Conservation (phyloP, 805 yeast genomes). For the Zygosaccharomyces kombuchaensis region DNA sequence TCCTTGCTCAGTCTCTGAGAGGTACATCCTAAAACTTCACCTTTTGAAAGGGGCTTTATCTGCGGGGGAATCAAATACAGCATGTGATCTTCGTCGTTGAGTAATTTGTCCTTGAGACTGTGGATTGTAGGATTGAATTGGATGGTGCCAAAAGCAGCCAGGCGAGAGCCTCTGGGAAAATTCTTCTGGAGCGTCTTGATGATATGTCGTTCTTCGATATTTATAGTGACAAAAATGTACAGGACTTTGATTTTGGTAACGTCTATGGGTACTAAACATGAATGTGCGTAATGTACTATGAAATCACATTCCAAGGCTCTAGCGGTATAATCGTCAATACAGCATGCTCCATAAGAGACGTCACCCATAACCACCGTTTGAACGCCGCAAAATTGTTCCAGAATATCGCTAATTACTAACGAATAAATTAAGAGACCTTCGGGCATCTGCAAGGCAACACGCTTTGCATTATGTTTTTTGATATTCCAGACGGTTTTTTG, state of each 20-base stretch:
- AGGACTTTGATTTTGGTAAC: slow-evolving; percentile 84
- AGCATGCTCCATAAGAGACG: slow-evolving; percentile 97
- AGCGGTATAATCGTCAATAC: slow-evolving; percentile 96
- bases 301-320: slow-evolving; percentile 89
- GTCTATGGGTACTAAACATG: slow-evolving; percentile 93
- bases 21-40: slow-evolving; percentile 95
- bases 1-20: slow-evolving; percentile 70
- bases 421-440: slow-evolving; percentile 91
- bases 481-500: slow-evolving; percentile 96
- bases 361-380: slow-evolving; percentile 97
- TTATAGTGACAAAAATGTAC: slow-evolving; percentile 92
- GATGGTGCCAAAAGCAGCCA: slow-evolving; percentile 92
- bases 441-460: slow-evolving; percentile 96
- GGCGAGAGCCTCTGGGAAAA: slow-evolving; percentile 55
- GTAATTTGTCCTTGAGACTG: slow-evolving; percentile 59
- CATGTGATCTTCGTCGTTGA: slow-evolving; percentile 42
- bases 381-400: slow-evolving; percentile 84
- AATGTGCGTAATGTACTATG: slow-evolving; percentile 94
- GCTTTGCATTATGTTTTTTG: slow-evolving; percentile 61
- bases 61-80: slow-evolving; percentile 81
- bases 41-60: slow-evolving; percentile 85
- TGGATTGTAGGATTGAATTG: slow-evolving; percentile 96
- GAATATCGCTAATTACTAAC: slow-evolving; percentile 81
- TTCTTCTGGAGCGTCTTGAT: slow-evolving; percentile 70
- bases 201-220: slow-evolving; percentile 78